Evolutionary conservation across 495 filamentous ascomycete genomes (phyloP).

Genomic region (Gamarada debralockiae): DNA sequence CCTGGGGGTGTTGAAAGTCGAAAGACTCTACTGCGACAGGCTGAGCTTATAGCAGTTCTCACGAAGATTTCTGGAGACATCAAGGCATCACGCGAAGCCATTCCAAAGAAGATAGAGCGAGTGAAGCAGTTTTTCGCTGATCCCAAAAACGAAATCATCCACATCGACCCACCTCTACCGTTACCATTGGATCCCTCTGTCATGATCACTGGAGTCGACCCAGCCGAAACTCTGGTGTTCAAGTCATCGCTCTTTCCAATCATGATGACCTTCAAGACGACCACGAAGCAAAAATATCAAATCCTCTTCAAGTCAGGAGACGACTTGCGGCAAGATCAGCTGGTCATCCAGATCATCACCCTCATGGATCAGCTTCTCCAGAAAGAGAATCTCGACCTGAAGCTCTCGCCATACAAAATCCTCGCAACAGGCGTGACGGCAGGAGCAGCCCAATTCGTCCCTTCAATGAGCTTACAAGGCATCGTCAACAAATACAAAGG

Average conservation of each 20-base stretch:
- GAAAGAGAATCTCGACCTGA: slow-evolving; percentile 96
- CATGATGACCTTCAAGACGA: slow-evolving; percentile 84
- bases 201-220: slow-evolving; percentile 69
- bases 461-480: slow-evolving; percentile 74
- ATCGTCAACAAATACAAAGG: slow-evolving; percentile 77
- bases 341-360: slow-evolving; percentile 97
- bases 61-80: slow-evolving; percentile 89
- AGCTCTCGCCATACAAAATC: slow-evolving; percentile 92
- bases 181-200: slow-evolving; percentile 86
- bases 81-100: slow-evolving; percentile 72
- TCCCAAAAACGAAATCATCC: slow-evolving; percentile 78
- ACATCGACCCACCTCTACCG: slow-evolving; percentile 82
- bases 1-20: slow-evolving; percentile 64
- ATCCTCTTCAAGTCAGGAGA: slow-evolving; percentile 98
- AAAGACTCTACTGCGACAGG: slow-evolving; percentile 77
- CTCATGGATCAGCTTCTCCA: slow-evolving; percentile 95
- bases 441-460: slow-evolving; percentile 89
- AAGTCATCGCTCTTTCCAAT: slow-evolving; percentile 92
- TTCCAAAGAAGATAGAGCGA: slow-evolving; percentile 73
- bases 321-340: slow-evolving; percentile 93
- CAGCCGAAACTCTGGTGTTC: slow-evolving; percentile 87
- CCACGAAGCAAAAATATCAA: slow-evolving; percentile 71
- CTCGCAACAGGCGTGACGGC: slow-evolving; percentile 87
- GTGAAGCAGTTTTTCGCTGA: slow-evolving; percentile 81
- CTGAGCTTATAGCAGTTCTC: slow-evolving; percentile 81